Evolutionary conservation across 805 yeast genomes (phyloP), one percentile per base, ranked within the genome.

Genomic region (Candida montana): DNA sequence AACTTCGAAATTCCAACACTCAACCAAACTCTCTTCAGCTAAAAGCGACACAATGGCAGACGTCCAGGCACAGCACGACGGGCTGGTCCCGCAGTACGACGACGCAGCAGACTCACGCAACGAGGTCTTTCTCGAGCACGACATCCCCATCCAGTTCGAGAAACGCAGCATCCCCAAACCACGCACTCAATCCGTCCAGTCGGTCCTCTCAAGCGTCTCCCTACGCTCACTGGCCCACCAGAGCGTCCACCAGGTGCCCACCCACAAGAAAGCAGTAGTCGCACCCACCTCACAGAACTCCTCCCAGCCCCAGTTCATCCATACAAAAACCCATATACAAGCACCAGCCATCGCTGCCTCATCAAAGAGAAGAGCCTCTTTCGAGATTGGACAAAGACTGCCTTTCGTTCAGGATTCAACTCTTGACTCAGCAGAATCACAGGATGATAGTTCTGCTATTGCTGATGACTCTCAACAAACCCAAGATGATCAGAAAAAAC

Each of bases 61-160:
- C 29, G 15, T 27, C 15, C 15, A 31, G 7, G 12, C 9, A 21
- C 24, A 10, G 19, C 13, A 11, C 33, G 17, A 30, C 17, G 33
- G 18, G 5, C 20, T 9, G 20, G 18, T 13, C 18, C 20, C 33
- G 17, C 33, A 17, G 19, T 9, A 17, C 12, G 12, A 13, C 13
- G 38, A 28, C 8, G 7, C 32, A 3, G 33, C 19, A 3, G 20
- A 23, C 2, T 26, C 18, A 26, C 36, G 57, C 76, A 13, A 35
- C 10, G 41, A 41, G 13, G 42, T 41, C 15, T 39, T 83, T 87
- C 63, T 83, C 79, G 63, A 81, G 74, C 59, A 81, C 62, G 62
- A 75, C 77, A 63, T 85, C 87, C 51, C 90, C 70, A 63, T 83
- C 79, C 62, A 74, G 63, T 57, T 79, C 60, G 60, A 77, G 70